Percentiles rank a stretch among this genome's conserved stretches.
Conservation (phyloP, 2,329 filamentous ascomycete genomes). For the Botrytis deweyae region DNA sequence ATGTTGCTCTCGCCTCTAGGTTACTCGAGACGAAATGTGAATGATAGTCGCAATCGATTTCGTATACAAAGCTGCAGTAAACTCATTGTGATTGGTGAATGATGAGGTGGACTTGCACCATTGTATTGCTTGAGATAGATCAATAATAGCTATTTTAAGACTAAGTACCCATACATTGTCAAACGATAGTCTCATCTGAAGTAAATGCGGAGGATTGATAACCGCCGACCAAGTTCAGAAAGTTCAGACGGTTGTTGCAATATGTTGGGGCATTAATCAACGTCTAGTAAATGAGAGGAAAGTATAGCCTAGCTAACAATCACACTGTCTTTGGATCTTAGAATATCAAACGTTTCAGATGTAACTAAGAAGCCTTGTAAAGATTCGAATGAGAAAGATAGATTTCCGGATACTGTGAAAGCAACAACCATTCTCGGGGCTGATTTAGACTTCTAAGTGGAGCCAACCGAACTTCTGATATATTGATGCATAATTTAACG, state of each 20-base stretch:
- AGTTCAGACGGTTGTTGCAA: not conserved
- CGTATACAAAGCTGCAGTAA: not conserved
- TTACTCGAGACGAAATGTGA: conserved; percentile 5
- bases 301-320: not conserved
- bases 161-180: not conserved
- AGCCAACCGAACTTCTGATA: not conserved
- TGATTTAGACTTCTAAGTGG: not conserved
- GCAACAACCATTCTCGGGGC: not conserved
- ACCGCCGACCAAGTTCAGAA: not conserved
- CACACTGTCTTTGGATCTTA: too few species aligned
- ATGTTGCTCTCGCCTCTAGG: not conserved
- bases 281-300: not conserved
- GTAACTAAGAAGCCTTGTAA: not conserved
- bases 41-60: not conserved
- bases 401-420: not conserved
- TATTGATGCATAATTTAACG: not conserved
- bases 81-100: not conserved
- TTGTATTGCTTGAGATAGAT: not conserved
- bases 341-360: not conserved
- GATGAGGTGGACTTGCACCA: not conserved
- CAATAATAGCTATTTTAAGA: not conserved
- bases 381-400: not conserved
- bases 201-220: not conserved
- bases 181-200: not conserved
- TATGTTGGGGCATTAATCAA: not conserved